phyloP scores from a whole-genome alignment of 2,329 filamentous ascomycete species.

The Dactylellina haptotyla region DNA sequence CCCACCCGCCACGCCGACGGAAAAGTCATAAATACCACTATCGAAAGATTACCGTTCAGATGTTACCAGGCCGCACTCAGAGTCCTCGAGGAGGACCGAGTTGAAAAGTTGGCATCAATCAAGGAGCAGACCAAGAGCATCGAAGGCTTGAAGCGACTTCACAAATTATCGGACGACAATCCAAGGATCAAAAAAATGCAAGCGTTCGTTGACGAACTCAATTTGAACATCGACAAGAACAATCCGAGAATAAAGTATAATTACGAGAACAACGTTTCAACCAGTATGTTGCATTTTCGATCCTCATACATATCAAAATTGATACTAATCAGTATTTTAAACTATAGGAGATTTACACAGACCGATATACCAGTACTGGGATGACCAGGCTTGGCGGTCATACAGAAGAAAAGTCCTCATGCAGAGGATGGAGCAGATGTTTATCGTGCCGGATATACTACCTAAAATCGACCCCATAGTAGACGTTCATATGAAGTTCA shows the following conservation, averaged over 20 bases:
- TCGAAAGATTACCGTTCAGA: slow-evolving; percentile 95
- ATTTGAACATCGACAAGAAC: slow-evolving; percentile 67
- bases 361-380: slow-evolving; percentile 91
- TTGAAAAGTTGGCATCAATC: slow-evolving; percentile 81
- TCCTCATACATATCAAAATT: neutral
- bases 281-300: slow-evolving; percentile 6
- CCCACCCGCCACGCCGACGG: slow-evolving; percentile 27
- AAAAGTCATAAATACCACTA: slow-evolving; percentile 41
- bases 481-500: slow-evolving; percentile 85
- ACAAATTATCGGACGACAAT: slow-evolving; percentile 73
- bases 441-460: slow-evolving; percentile 87
- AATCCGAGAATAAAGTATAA: slow-evolving; percentile 53
- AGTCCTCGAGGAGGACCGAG: slow-evolving; percentile 79
- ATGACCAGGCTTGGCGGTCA: slow-evolving; percentile 85
- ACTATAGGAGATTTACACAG: slow-evolving; percentile 79
- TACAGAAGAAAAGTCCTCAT: slow-evolving; percentile 81
- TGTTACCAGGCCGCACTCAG: slow-evolving; percentile 96
- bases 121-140: slow-evolving; percentile 75
- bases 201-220: slow-evolving; percentile 77
- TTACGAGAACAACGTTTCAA: slow-evolving; percentile 39
- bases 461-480: slow-evolving; percentile 79
- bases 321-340: neutral
- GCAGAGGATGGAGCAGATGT: slow-evolving; percentile 87
- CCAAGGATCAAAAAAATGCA: slow-evolving; percentile 75
- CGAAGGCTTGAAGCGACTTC: slow-evolving; percentile 68